Conservation (phyloP, 2,329 filamentous ascomycete species). For the Torrubiella hemipterigena region DNA sequence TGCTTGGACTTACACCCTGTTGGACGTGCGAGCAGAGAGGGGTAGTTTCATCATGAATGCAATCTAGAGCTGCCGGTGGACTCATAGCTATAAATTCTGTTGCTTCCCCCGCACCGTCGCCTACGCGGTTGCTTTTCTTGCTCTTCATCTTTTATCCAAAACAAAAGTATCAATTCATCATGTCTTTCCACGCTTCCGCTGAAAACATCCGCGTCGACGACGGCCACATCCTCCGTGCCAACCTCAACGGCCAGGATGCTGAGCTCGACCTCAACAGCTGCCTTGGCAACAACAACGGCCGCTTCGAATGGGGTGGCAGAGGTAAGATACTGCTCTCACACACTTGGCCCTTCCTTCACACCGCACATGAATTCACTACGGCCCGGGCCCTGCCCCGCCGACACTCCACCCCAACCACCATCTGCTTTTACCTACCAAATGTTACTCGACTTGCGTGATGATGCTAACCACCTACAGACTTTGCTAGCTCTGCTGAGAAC, state of each 20-base stretch:
- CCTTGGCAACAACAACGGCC: conserved; percentile 39
- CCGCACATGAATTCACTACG: too few relatives aligned
- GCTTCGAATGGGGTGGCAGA: conserved; percentile 31
- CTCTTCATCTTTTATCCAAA: too few relatives aligned
- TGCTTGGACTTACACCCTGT: too few relatives aligned
- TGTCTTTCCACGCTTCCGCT: conserved; percentile 34
- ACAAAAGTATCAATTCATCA: too few relatives aligned
- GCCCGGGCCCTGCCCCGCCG: neutral
- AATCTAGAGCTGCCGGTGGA: too few relatives aligned
- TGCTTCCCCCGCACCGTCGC: too few relatives aligned
- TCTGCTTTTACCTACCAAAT: neutral
- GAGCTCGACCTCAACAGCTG: conserved; percentile 36
- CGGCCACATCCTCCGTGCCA: conserved; percentile 33
- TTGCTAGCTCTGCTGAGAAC: conserved; percentile 31
- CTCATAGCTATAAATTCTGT: too few relatives aligned
- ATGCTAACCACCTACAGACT: conserved; percentile 20
- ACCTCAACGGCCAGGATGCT: conserved; percentile 27
- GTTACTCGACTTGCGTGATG: too few relatives aligned
- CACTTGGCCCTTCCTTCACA: neutral
- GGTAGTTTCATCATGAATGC: too few relatives aligned
- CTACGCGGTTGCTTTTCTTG: too few relatives aligned
- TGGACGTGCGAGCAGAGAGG: too few relatives aligned
- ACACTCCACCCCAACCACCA: conserved; percentile 3
- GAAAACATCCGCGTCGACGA: conserved; percentile 35
- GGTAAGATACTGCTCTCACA: conserved; percentile 8